Percentiles rank a stretch among this genome's conserved stretches.
phyloP scores from a whole-genome alignment of 352 stramenopile genomes.

The Peronospora destructor region DNA sequence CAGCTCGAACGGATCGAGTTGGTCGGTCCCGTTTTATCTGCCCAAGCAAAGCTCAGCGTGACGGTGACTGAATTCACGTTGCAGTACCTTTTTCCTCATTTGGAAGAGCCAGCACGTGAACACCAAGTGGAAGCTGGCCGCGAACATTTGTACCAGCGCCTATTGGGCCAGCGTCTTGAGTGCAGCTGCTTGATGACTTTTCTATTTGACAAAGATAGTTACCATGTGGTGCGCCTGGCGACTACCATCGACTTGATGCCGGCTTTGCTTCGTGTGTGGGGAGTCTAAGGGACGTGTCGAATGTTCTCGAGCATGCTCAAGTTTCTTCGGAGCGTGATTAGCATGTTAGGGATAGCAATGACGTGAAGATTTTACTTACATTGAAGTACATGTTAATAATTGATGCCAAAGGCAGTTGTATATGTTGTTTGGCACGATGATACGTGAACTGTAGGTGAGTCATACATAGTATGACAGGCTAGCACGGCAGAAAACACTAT shows the following conservation, averaged over 20 bases:
- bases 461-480: too few species aligned
- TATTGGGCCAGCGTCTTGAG: conserved; percentile 16
- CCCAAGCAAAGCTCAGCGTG: conserved; percentile 11
- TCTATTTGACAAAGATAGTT: conserved; percentile 8
- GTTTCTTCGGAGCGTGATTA: conserved; percentile 6
- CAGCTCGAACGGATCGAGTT: conserved; percentile 15
- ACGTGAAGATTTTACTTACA: neutral
- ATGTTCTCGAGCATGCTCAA: conserved; percentile 7
- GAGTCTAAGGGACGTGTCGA: conserved; percentile 4
- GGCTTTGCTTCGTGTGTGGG: conserved; percentile 5
- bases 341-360: neutral
- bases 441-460: too few species aligned
- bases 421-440: too few species aligned
- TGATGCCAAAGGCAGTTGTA: neutral
- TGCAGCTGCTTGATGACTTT: conserved; percentile 9
- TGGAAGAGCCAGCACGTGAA: neutral
- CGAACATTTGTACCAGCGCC: neutral
- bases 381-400: neutral
- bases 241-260: conserved; percentile 4
- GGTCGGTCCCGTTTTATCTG: conserved; percentile 11
- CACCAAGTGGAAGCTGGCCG: neutral
- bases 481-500: too few species aligned
- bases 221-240: conserved; percentile 10
- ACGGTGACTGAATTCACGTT: conserved; percentile 21
- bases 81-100: conserved; percentile 5